Base-by-base conservation (phyloP, 352 stramenopile genomes). In the Phytophthora syringae region DNA sequence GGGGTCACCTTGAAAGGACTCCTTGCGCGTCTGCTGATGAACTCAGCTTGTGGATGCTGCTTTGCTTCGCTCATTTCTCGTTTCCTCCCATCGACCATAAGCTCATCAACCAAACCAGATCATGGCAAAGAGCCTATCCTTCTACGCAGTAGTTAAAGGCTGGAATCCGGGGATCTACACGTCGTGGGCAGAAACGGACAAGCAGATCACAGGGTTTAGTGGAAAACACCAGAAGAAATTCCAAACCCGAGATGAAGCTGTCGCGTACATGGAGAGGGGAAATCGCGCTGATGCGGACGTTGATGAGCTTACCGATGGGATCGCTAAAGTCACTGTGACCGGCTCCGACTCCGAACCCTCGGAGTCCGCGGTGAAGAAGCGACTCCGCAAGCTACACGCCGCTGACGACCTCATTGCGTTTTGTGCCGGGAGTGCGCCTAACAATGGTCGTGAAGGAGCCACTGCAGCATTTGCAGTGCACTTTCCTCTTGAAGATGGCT, bases 171-270 rank as follows among this genome's bases (percentile, higher is more conserved):
- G 34, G 9, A 22, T 57, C 20, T 57, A 57, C 34, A 22, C 24
- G 16, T 28, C 50, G 5, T 57, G 50, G 50, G n/a, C 1, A 9
- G 50, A 57, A 37, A 15, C 50, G 3, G 69, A 86, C 50, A 60
- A 60, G 39, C 60, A 77, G 36, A 70, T 86, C 32, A 76, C 81
- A 24, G 74, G 74, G 7, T 81, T 77, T 25, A 44, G 60, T 10
- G 66, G 62, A 18, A 74, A 74, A n/a, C 51, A 53, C 22, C 80
- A 63, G 51, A 83, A 88, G 50, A 83, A 81, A 37, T 85, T 88
- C 49, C 21, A 69, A 20, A 76, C 53, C 5, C 20, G 67, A 27
- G 22, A 24, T 11, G 64, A 86, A 22, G 79, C 77, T 5, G 28
- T 69, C 6, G 57, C 49, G 21, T 86, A 76, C 45, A 28, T 84